A percentile compares a stretch with the other conserved stretches of the same genome.
Conservation (phyloP, 306 rosid species). For the Vicia villosa region DNA sequence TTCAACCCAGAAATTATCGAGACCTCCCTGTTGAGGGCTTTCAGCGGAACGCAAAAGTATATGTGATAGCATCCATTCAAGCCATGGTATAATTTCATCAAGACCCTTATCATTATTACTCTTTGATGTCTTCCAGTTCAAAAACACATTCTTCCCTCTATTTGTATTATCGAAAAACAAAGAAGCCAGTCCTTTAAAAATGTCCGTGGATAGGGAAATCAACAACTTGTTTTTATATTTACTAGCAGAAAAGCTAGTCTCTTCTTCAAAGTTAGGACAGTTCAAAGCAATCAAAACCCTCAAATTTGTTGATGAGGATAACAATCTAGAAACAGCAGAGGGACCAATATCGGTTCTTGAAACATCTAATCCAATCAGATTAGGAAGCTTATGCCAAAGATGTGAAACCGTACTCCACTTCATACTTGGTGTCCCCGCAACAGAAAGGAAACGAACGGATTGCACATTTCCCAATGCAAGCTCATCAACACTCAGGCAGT, state of each 20-base stretch:
- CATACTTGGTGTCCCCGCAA: constrained; percentile 87
- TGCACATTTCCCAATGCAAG: constrained; percentile 73
- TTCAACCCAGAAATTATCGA: constrained; percentile 89
- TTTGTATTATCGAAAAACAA: constrained; percentile 68
- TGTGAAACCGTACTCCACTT: constrained; percentile 89
- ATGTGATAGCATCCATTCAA: constrained; percentile 99
- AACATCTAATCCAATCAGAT: constrained; percentile 84
- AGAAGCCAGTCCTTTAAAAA: constrained; percentile 77
- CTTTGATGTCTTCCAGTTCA: constrained; percentile 77
- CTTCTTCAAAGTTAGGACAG: constrained; percentile 86
- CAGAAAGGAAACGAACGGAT: constrained; percentile 83
- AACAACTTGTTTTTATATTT: constrained; percentile 79
- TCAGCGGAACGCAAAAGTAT: constrained; percentile 94
- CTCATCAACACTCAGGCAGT: constrained; percentile 88
- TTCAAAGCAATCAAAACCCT: constrained; percentile 88
- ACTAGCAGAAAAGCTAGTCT: constrained; percentile 56
- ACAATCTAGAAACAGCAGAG: constrained; percentile 67
- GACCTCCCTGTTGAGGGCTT: constrained; percentile 91
- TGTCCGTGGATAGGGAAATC: constrained; percentile 77
- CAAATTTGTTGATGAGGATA: constrained; percentile 73
- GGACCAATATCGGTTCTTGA: constrained; percentile 94
- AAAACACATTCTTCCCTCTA: constrained; percentile 74
- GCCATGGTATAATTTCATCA: constrained; percentile 87
- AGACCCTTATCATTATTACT: constrained; percentile 66
- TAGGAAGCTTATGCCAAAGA: constrained; percentile 87